Base-by-base conservation (phyloP, 306 rosid genomes). In the Cercis canadensis region DNA sequence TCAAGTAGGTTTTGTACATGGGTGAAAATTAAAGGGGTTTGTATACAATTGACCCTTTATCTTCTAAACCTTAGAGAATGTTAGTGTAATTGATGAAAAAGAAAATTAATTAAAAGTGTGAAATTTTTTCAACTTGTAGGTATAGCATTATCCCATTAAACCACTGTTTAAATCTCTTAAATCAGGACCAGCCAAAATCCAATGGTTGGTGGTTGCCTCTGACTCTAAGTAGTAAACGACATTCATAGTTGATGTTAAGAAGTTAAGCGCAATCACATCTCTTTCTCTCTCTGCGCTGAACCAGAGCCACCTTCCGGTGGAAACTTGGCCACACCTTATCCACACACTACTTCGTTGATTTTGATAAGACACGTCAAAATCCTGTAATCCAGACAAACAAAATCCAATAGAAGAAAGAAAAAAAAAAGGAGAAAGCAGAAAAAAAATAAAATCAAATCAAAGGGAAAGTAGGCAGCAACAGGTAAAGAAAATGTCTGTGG, bases 301-400 rank as follows among this genome's bases (percentile, higher is more conserved):
- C 67, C 40, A 6, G 0, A 75, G 61, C 74, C 81, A 46, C 62
- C 29, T 60, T 34, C 34, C 34, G 29, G n/a, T 57, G 10, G 84
- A 74, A 58, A 85, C 91, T 86, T 92, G 96, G 92, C 85, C 65
- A 32, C 57, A 59, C 83, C 80, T 65, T 83, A 78, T 86, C 97
- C 98, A 90, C 97, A 86, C 47, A 80, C 65, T 14, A 31, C 63
- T 31, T 61, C 41, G 70, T 16, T 69, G 59, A 75, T 72, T 77
- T 75, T 65, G 89, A 80, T 81, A 78, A 80, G 86, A 69, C 78
- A 59, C 67, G 51, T 59, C 44, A 58, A 63, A 69, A 58, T 66
- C 46, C 78, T 75, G 45, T 75, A 55, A 6, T 61, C 74, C 79
- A 59, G 44, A 66, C 74, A 54, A 65, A 50, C 46, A 72, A 56